phyloP scores from a whole-genome alignment of 2,329 filamentous ascomycete genomes.

The Cadophora luteo-olivacea region DNA sequence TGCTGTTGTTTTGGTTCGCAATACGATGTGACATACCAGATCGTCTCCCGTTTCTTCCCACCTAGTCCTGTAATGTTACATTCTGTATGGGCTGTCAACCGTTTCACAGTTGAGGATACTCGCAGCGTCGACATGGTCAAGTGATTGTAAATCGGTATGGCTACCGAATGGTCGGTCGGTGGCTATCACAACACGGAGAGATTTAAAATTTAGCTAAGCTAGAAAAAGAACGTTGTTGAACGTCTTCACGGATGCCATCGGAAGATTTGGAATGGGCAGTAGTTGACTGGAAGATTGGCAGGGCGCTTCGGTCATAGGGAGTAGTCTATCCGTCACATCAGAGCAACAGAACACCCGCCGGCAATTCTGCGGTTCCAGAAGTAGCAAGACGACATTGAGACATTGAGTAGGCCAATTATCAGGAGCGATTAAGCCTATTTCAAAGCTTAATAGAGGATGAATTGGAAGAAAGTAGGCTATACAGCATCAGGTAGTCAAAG shows the following conservation, averaged over 20 bases:
- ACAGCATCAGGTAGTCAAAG: not conserved
- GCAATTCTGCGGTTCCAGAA: not conserved
- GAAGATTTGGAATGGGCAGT: not conserved
- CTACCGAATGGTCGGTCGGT: not conserved
- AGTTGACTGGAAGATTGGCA: not conserved
- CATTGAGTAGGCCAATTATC: not conserved
- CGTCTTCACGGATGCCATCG: not conserved
- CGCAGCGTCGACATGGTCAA: not conserved
- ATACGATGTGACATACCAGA: not conserved
- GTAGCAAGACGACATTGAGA: not conserved
- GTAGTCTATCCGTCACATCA: not conserved
- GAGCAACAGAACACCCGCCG: not conserved
- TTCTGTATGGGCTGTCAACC: not conserved
- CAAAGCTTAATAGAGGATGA: not conserved
- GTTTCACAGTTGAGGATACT: not conserved
- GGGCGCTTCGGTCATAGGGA: constrained; percentile 5
- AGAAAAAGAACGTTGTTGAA: not conserved
- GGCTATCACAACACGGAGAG: too few relatives aligned
- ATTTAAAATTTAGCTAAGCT: not conserved
- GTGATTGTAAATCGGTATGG: not conserved
- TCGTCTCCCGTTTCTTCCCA: not conserved
- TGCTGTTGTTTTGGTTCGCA: not conserved
- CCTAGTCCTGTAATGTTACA: not conserved
- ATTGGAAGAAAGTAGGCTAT: not conserved
- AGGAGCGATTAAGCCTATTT: constrained; percentile 3